Base-by-base conservation (phyloP, 768 basidiomycete species). In the Kwoniella botswanensis region DNA sequence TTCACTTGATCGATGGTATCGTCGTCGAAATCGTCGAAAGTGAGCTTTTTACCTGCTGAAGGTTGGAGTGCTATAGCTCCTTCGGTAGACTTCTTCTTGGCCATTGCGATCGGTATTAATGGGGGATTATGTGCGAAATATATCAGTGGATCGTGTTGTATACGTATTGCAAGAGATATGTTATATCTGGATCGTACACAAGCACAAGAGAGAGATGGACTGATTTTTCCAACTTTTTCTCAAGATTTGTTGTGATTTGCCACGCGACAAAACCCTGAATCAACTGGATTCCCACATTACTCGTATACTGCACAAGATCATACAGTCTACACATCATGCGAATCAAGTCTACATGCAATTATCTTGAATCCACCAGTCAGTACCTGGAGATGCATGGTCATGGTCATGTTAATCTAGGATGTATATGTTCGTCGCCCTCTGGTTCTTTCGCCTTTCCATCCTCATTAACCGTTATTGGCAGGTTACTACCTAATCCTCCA, bases 401-500 rank as follows among this genome's bases (percentile, higher is more conserved):
- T 35, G 35, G 35, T 63, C n/a, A 68, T 11, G 67, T 62, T 59
- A 75, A 59, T 44, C 74, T 46, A 44, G 75, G 75, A 71, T 76
- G 75, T 42, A 76, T 58, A 63, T 71, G 66, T 56, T 76, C 75
- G 52, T 76, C 75, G 1, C 75, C 75, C 18, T 72, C 71, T 35
- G 66, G 65, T 46, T 70, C 56, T 35, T 54, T 58, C 1, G 44
- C 12, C 29, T 65, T 61, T 11, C 52, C 24, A 29, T 56, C 18
- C 9, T n/a, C 44, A 21, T 41, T 46, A 18, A 13, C 53, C 7
- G 57, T 59, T 15, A 1, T 43, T 15, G 42, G 26, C 3, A 35
- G 41, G 42, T 66, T 60, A 17, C 46, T 21, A n/a, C 65, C 63
- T 18, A 62, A 26, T 44, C 68, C 50, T 4, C 92, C 92, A 56